These are phyloP conservation scores for Epichloe gansuensis DNA, from an alignment of 2,329 filamentous ascomycete genomes.

Conservation along the genomic window DNA sequence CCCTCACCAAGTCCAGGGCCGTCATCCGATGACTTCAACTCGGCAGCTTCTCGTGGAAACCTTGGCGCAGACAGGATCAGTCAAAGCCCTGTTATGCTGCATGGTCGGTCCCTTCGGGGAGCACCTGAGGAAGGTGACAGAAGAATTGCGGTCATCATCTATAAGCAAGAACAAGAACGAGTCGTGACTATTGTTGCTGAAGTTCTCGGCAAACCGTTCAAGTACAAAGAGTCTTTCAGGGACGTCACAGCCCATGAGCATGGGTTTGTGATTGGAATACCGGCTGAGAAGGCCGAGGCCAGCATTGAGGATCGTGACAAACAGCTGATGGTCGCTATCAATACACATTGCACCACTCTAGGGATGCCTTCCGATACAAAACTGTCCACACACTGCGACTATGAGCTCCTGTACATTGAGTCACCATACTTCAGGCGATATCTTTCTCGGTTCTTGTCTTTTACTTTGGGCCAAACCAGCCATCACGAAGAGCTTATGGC, in stretches of 20 bases:
- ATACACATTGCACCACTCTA: conserved; percentile 63
- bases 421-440: conserved; percentile 62
- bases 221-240: conserved; percentile 42
- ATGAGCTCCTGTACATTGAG: conserved; percentile 75
- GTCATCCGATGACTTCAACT: conserved; percentile 13
- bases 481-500: conserved; percentile 67
- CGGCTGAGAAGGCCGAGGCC: conserved; percentile 40
- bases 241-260: conserved; percentile 41
- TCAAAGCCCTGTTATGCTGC: conserved; percentile 21
- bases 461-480: conserved; percentile 67
- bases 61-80: conserved; percentile 25
- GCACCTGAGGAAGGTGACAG: conserved; percentile 40
- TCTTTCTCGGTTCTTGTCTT: conserved; percentile 65
- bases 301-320: conserved; percentile 48
- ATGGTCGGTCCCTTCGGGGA: conserved; percentile 31
- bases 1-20: conserved; percentile 19
- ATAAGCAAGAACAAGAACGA: conserved; percentile 57
- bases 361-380: conserved; percentile 55
- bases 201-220: conserved; percentile 62
- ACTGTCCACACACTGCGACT: conserved; percentile 61
- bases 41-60: conserved; percentile 10
- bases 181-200: conserved; percentile 68
- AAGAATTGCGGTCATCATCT: conserved; percentile 54
- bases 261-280: conserved; percentile 57
- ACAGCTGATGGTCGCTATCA: conserved; percentile 53